Conservation (phyloP, 371 early-diverging fungal genomes). For the Saksenaea vasiformis region DNA sequence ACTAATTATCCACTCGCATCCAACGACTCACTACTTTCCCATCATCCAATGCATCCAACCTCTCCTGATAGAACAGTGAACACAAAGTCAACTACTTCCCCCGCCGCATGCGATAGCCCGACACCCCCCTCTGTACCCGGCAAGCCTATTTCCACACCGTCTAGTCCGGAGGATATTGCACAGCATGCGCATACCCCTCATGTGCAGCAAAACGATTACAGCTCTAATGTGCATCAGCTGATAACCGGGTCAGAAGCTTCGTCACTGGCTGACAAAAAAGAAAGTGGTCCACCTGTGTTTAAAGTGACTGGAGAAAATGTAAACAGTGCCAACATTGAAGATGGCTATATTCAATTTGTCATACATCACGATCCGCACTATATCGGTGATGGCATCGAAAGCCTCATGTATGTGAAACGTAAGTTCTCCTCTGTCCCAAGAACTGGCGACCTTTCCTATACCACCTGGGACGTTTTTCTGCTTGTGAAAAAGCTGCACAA, state of each 20-base stretch:
- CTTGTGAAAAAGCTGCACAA: constrained; percentile 47
- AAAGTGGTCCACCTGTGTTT: not conserved
- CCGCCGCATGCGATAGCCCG: not conserved
- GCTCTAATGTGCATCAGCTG: not conserved
- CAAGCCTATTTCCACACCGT: not conserved
- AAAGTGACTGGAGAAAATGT: constrained; percentile 41
- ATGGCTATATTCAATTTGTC: constrained; percentile 52
- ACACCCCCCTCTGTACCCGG: not conserved
- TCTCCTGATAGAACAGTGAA: constrained; percentile 3
- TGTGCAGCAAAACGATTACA: constrained; percentile 7
- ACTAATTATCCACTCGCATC: not conserved
- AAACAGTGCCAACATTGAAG: constrained; percentile 36
- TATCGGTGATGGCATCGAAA: constrained; percentile 42
- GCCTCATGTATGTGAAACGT: constrained; percentile 40
- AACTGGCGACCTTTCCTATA: constrained; percentile 46
- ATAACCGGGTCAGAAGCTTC: not conserved
- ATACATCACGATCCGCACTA: constrained; percentile 39
- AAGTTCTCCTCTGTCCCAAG: constrained; percentile 48
- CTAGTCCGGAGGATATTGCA: not conserved
- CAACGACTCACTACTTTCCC: not conserved
- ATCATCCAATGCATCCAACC: not conserved
- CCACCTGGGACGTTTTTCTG: constrained; percentile 50
- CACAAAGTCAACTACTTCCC: not conserved
- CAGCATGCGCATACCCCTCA: not conserved
- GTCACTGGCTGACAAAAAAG: not conserved